Conservation (phyloP, 495 filamentous ascomycete genomes). For the Talaromyces ruber region DNA sequence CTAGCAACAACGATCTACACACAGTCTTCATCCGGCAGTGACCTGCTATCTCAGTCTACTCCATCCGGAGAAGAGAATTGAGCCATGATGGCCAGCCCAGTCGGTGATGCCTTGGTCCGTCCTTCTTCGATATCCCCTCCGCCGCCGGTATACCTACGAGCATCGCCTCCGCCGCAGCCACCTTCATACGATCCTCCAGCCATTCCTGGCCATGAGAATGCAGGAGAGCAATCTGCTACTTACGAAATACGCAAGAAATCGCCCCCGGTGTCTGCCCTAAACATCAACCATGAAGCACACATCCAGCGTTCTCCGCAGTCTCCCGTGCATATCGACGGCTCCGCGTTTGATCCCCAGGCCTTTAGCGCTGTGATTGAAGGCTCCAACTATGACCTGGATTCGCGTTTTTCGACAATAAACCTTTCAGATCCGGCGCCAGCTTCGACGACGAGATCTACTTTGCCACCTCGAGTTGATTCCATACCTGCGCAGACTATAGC, state of each 20-base stretch:
- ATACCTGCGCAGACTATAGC: slow-evolving; percentile 9
- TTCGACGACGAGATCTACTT: slow-evolving; percentile 31
- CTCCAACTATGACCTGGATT: slow-evolving; percentile 15
- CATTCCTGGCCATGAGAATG: slow-evolving; percentile 12
- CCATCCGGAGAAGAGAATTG: not conserved
- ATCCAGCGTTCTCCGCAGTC: slow-evolving; percentile 31
- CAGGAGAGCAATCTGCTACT: slow-evolving; percentile 5
- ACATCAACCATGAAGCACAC: slow-evolving; percentile 12
- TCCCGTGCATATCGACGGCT: slow-evolving; percentile 31
- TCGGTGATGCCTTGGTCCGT: slow-evolving; percentile 13
- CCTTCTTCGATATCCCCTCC: slow-evolving; percentile 28
- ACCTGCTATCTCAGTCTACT: not conserved
- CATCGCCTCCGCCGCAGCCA: slow-evolving; percentile 24
- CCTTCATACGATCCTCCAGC: slow-evolving; percentile 8
- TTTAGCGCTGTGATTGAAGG: slow-evolving; percentile 26
- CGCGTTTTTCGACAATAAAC: slow-evolving; percentile 15
- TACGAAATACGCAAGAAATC: slow-evolving; percentile 19
- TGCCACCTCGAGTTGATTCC: slow-evolving; percentile 35
- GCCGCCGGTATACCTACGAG: slow-evolving; percentile 33
- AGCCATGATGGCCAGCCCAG: slow-evolving; percentile 22
- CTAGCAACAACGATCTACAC: not conserved
- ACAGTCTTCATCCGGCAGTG: not conserved
- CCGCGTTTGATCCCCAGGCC: slow-evolving; percentile 20
- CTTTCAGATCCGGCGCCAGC: slow-evolving; percentile 15
- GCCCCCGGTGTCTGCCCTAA: slow-evolving; percentile 10